These are phyloP conservation scores for Boletus edulis DNA, from an alignment of 768 basidiomycete genomes.

Conservation along the genomic window DNA sequence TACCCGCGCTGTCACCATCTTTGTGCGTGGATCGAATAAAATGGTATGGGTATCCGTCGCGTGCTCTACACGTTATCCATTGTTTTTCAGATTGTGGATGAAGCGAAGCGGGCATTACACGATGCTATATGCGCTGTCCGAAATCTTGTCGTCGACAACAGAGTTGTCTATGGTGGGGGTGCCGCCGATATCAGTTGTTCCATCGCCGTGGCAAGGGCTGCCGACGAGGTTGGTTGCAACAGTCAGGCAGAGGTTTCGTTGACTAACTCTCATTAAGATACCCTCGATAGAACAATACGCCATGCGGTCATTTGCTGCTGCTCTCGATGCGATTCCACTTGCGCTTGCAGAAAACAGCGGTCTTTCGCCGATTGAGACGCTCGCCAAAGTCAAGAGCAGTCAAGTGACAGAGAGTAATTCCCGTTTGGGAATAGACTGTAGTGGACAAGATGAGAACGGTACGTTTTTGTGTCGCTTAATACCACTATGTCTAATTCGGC, in stretches of 20 bases:
- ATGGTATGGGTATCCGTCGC: slow-evolving; percentile 62
- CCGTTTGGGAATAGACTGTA: slow-evolving; percentile 90
- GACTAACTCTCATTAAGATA: slow-evolving; percentile 49
- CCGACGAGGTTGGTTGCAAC: slow-evolving; percentile 69
- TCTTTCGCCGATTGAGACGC: slow-evolving; percentile 91
- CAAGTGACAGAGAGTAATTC: slow-evolving; percentile 87
- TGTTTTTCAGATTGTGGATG: slow-evolving; percentile 84
- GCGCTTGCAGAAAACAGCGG: slow-evolving; percentile 99
- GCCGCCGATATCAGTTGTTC: slow-evolving; percentile 97
- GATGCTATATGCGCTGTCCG: slow-evolving; percentile 97
- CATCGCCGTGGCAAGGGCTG: slow-evolving; percentile 89
- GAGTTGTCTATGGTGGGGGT: slow-evolving; percentile 97
- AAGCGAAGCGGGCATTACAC: slow-evolving; percentile 96
- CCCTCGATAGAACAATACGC: slow-evolving; percentile 99
- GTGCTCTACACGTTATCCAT: not conserved
- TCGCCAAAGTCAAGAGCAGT: slow-evolving; percentile 92
- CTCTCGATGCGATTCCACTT: slow-evolving; percentile 91
- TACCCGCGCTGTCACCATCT: slow-evolving; percentile 92
- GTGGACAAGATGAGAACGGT: slow-evolving; percentile 85
- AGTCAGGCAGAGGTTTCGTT: not conserved
- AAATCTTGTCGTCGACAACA: slow-evolving; percentile 91
- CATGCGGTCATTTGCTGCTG: slow-evolving; percentile 98
- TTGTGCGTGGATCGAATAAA: slow-evolving; percentile 97
- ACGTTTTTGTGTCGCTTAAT: slow-evolving; percentile 20
- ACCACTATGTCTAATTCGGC: not conserved